A percentile compares a stretch with the other conserved stretches of the same genome.
phyloP scores from a whole-genome alignment of 2,329 filamentous ascomycete species.

The Cercospora canescens region DNA sequence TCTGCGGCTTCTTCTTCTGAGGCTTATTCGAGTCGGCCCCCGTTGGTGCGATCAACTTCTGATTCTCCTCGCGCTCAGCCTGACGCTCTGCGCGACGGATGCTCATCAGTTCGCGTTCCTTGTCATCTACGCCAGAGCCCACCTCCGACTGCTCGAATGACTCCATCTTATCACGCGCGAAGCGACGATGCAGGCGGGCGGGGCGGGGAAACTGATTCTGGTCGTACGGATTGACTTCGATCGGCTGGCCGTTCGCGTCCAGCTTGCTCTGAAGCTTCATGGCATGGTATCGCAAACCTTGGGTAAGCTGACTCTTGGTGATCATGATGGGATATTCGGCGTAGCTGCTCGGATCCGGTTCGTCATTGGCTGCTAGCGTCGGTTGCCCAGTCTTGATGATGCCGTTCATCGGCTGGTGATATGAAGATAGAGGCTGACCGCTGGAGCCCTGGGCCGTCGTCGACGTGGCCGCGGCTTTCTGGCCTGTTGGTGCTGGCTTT shows the following conservation, averaged over 20 bases:
- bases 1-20: slow-evolving; percentile 59
- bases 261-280: slow-evolving; percentile 72
- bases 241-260: slow-evolving; percentile 27
- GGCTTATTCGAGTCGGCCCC: slow-evolving; percentile 62
- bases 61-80: slow-evolving; percentile 79
- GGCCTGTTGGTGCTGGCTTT: slow-evolving; percentile 11
- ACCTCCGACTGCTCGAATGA: slow-evolving; percentile 33
- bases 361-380: slow-evolving; percentile 21
- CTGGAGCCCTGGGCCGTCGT: slow-evolving; percentile 5
- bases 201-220: slow-evolving; percentile 83
- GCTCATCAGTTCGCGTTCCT: slow-evolving; percentile 60
- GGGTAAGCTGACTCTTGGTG: slow-evolving; percentile 76
- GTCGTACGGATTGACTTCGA: slow-evolving; percentile 64
- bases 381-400: slow-evolving; percentile 10
- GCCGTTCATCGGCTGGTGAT: slow-evolving; percentile 15
- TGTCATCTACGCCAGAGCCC: slow-evolving; percentile 58
- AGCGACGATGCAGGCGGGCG: slow-evolving; percentile 83
- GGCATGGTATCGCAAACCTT: slow-evolving; percentile 81
- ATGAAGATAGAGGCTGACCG: slow-evolving; percentile 10
- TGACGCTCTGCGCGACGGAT: slow-evolving; percentile 72
- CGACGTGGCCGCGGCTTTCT: slow-evolving; percentile 10
- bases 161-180: slow-evolving; percentile 66
- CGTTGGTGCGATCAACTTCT: slow-evolving; percentile 90
- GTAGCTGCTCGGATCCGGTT: slow-evolving; percentile 24
- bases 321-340: slow-evolving; percentile 72